Evolutionary conservation across 2,329 filamentous ascomycete genomes (phyloP).

Genomic region (Calonectria ilicicola): DNA sequence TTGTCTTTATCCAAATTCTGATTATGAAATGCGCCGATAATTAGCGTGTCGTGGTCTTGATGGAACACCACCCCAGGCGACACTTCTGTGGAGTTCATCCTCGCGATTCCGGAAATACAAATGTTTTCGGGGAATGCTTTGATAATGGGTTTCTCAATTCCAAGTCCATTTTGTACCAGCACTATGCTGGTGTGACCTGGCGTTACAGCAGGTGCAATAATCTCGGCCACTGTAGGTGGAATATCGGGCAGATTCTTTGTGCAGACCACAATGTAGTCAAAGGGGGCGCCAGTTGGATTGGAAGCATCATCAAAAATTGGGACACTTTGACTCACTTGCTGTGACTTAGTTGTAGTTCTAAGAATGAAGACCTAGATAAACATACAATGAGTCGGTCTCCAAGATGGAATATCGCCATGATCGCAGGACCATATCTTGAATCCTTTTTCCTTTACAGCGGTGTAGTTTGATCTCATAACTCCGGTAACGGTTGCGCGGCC

Average conservation of each 20-base stretch:
- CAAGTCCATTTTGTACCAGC: slow-evolving; percentile 71
- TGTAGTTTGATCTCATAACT: neutral
- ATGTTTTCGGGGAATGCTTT: slow-evolving; percentile 61
- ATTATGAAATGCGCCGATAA: neutral
- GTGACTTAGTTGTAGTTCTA: neutral
- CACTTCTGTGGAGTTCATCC: slow-evolving; percentile 60
- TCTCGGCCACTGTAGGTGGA: slow-evolving; percentile 57
- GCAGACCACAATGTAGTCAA: slow-evolving; percentile 66
- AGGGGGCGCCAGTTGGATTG: slow-evolving; percentile 44
- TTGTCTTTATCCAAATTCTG: neutral
- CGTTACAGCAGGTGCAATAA: slow-evolving; percentile 64
- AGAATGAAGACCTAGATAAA: neutral
- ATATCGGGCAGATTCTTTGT: slow-evolving; percentile 71
- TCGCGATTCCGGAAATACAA: slow-evolving; percentile 63
- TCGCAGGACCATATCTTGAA: neutral
- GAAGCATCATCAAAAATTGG: neutral
- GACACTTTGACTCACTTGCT: neutral
- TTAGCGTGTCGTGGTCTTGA: neutral
- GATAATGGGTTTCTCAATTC: slow-evolving; percentile 68
- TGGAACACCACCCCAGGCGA: neutral
- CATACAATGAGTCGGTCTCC: neutral
- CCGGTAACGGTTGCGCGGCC: neutral
- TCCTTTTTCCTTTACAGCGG: neutral
- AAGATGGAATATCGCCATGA: neutral
- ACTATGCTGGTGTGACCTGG: slow-evolving; percentile 63